A percentile compares a stretch with the other conserved stretches of the same genome.
Evolutionary conservation across 2,329 filamentous ascomycete genomes (phyloP).

Genomic region (Colletotrichum eremochloae): DNA sequence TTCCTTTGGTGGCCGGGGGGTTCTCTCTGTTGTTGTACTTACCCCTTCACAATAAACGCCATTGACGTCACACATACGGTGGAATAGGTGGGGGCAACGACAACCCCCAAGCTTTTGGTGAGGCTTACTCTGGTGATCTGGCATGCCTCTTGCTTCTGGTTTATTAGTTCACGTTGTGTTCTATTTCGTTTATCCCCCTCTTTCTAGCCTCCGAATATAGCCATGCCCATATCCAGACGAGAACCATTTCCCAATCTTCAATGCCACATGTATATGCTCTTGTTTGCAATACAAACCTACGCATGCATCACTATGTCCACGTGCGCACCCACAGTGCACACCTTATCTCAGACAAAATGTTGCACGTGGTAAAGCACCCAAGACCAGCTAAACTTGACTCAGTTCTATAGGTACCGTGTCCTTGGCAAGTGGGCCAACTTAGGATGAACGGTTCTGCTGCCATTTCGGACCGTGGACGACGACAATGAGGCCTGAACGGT

Average conservation of each 20-base stretch:
- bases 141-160: background rate
- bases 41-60: background rate
- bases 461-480: background rate
- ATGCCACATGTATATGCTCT: background rate
- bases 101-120: background rate
- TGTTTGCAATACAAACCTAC: background rate
- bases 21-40: background rate
- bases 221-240: background rate
- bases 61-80: constrained; percentile 36
- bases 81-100: background rate
- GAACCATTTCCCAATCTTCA: background rate
- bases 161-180: background rate
- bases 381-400: background rate
- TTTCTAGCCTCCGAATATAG: background rate
- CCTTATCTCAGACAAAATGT: background rate
- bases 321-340: background rate
- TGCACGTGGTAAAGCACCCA: background rate
- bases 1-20: background rate
- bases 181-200: too few relatives aligned
- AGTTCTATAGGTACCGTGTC: too few relatives aligned
- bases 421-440: background rate
- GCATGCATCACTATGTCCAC: background rate
- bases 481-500: background rate
- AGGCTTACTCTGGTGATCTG: background rate
- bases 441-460: background rate